phyloP scores from a whole-genome alignment of 176 grass and related monocot genomes.

The Aechmea fasciata region DNA sequence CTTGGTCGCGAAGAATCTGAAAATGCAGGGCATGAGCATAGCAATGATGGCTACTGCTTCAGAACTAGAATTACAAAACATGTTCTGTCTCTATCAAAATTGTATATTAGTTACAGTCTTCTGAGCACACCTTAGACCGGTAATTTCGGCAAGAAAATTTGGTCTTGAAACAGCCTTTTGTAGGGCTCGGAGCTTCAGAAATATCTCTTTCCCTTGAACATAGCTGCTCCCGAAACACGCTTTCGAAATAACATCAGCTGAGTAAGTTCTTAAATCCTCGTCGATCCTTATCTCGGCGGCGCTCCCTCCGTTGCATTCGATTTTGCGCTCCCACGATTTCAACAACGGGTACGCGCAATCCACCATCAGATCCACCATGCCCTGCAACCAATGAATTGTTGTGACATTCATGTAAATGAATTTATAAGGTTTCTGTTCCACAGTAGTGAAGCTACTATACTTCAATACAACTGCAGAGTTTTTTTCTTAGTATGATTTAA shows the following conservation, averaged over 20 bases:
- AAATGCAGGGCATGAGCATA: not conserved
- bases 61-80: no score
- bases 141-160: constrained; percentile 76
- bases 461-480: no score
- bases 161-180: constrained; percentile 75
- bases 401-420: not conserved
- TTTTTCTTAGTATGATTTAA: no score
- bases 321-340: constrained; percentile 48
- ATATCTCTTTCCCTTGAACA: constrained; percentile 74
- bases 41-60: no score
- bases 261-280: constrained; percentile 78
- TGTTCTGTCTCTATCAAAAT: no score
- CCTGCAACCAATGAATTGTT: constrained; percentile 26
- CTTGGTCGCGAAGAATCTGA: constrained; percentile 48
- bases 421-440: no score
- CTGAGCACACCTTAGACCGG: constrained; percentile 50
- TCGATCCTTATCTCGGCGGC: constrained; percentile 64
- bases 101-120: no score
- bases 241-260: constrained; percentile 81
- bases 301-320: constrained; percentile 40
- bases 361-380: constrained; percentile 94
- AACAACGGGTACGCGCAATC: constrained; percentile 65
- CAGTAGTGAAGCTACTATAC: no score
- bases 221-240: constrained; percentile 97
- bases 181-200: constrained; percentile 70